Evolutionary conservation across 2,329 filamentous ascomycete genomes (phyloP), one percentile per base, ranked within the genome.

Genomic region (Diaporthe helianthi): DNA sequence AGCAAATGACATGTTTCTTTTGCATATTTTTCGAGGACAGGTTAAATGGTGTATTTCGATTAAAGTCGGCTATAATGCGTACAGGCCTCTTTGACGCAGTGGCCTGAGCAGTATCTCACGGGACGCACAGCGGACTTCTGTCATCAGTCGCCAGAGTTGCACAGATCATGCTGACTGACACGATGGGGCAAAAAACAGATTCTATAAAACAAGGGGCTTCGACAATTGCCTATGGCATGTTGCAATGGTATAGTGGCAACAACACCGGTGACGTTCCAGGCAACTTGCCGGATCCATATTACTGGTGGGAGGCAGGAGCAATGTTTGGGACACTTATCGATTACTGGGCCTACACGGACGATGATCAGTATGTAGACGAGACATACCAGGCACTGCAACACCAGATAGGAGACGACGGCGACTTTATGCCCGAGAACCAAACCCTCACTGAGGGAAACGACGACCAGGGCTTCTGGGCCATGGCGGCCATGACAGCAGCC

Each of bases 401-500:
- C 71, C 87, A 89, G 75, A 80, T 82, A 38, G 87, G 87, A 19
- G 80, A 81, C 5, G 80, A 85, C 70, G 75, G 82, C 55, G 83
- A 88, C 74, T 89, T 85, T 76, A 86, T 87, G 83, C 87, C 87
- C 1, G 75, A 76, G 26, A 87, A 87, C 76, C 81, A 84, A 67
- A 86, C 85, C 0, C 78, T 80, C 7, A 83, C 82, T 1, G 78
- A 86, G 61, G 88, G 88, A 67, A 92, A 92, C 77, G 90, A 92
- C 71, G 90, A 92, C 29, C 90, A 92, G 78, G 86, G 85, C 36
- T 91, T 91, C 77, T 92, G 90, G 90, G 90, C 84, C 29, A 86
- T 91, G 77, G 85, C 89, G 6, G 88, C 89, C 47, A 89, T 92
- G 85, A 82, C 87, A 12, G 90, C 90, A 1, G 89, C 89, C 61